A percentile compares a stretch with the other conserved stretches of the same genome.
These are phyloP conservation scores for Arthrobotrys musiformis DNA, from an alignment of 2,329 filamentous ascomycete genomes.

Conservation along the genomic window DNA sequence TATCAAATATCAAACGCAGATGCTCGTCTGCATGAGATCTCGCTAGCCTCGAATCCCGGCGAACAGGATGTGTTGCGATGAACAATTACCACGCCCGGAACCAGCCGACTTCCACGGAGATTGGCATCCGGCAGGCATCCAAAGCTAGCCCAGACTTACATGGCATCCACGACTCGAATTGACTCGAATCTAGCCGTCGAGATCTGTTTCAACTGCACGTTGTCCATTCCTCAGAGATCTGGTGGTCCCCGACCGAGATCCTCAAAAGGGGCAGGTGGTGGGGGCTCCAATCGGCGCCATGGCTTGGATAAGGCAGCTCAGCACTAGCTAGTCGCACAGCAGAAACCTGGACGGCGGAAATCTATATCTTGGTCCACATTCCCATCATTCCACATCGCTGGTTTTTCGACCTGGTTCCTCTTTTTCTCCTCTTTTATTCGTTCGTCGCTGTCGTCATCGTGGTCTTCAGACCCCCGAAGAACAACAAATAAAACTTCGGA, in stretches of 20 bases:
- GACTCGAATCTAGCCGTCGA: conserved; percentile 15
- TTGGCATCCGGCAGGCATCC: conserved; percentile 12
- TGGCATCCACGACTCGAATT: not conserved
- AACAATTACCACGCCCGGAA: conserved; percentile 42
- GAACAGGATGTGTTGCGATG: conserved; percentile 24
- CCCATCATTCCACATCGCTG: conserved; percentile 15
- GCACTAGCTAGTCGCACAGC: conserved; percentile 21
- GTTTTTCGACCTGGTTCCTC: conserved; percentile 8
- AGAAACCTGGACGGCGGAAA: conserved; percentile 21
- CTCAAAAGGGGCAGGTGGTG: conserved; percentile 37
- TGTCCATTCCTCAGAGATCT: conserved; percentile 13
- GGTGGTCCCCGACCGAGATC: conserved; percentile 4
- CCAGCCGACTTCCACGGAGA: conserved; percentile 48
- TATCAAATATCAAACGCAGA: not conserved
- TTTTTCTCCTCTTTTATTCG: not conserved
- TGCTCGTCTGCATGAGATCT: not conserved
- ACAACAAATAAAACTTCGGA: not conserved
- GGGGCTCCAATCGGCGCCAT: conserved; percentile 22
- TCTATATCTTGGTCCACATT: conserved; percentile 43
- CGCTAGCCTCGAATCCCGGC: too few species aligned
- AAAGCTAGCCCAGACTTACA: too few species aligned
- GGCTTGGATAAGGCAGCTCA: conserved; percentile 50
- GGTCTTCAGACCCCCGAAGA: not conserved
- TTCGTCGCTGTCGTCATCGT: not conserved
- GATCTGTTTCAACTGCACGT: conserved; percentile 18